Base-by-base conservation (phyloP, 495 filamentous ascomycete species). In the Penicillium chermesinum region DNA sequence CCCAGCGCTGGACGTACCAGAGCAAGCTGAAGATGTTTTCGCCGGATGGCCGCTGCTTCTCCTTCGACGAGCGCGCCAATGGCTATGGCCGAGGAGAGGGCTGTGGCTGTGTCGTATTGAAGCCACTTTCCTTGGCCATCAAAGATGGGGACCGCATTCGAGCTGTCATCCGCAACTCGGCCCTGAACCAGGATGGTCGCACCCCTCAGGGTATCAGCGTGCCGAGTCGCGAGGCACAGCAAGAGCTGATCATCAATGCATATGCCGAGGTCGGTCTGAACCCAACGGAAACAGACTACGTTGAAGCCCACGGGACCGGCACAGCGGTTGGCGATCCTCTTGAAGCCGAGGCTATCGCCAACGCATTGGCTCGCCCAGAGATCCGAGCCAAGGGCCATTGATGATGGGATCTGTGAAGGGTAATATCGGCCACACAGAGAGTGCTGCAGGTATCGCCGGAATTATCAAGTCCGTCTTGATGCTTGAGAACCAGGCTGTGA, bases 31-130 rank as follows among this genome's bases (percentile, higher is more conserved):
- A n/a, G n/a, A n/a, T n/a, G n/a, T n/a, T n/a, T n/a, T n/a, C n/a
- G n/a, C n/a, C n/a, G n/a, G n/a, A n/a, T n/a, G n/a, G n/a, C n/a
- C n/a, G n/a, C n/a, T n/a, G n/a, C n/a, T n/a, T n/a, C n/a, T n/a
- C n/a, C n/a, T n/a, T 84, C 45, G 84, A 86, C 50, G 69, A 80
- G 40, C 71, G 70, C 15, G 85, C 85, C 6, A 82, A 88, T 55
- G 85, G 86, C 0, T 89, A 88, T 61, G 87, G 84, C 54, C 77
- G 86, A 45, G 72, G 54, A 1, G 77, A 80, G 1, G 73, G 65
- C 12, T 49, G 75, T 16, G 76, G 63, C 1, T 62, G 62, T 2
- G 37, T 77, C 0, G 51, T 78, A 2, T 25, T 79, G 0, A 79
- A 79, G 52, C 50, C 70, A 6, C 46, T 76, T 0, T 61, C 67